A percentile compares a stretch with the other conserved stretches of the same genome.
Evolutionary conservation across 257 asterid genomes (phyloP).

Genomic region (Solanum chiquidenum): DNA sequence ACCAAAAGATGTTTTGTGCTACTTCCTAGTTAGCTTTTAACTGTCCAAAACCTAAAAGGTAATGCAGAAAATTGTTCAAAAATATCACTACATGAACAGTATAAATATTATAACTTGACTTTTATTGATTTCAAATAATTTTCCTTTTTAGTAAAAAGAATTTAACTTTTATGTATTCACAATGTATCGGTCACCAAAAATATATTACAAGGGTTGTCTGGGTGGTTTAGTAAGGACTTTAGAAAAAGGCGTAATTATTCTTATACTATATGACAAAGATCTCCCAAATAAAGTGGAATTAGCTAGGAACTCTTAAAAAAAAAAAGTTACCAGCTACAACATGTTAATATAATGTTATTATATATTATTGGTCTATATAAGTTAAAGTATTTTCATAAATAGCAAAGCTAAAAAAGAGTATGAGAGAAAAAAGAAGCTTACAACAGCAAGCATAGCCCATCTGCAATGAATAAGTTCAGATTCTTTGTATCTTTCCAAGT

Average conservation of each 20-base stretch:
- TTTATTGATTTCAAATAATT: neutral
- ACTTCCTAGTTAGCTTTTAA: neutral
- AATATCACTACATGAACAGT: neutral
- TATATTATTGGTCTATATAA: neutral
- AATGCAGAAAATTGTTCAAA: neutral
- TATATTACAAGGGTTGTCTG: neutral
- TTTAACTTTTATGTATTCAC: neutral
- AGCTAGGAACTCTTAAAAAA: neutral
- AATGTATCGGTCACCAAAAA: neutral
- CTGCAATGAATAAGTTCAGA: conserved; percentile 90
- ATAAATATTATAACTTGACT: neutral
- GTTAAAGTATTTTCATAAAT: neutral
- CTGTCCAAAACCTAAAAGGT: neutral
- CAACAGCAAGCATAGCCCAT: conserved; percentile 98
- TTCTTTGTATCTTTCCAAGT: conserved; percentile 85
- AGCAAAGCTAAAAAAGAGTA: neutral
- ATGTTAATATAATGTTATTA: neutral
- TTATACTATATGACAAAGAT: too few relatives aligned
- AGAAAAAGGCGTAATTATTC: too few relatives aligned
- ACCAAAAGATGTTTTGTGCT: neutral
- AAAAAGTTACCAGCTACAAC: neutral
- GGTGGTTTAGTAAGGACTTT: too few relatives aligned
- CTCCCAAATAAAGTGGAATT: neutral
- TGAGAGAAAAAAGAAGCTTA: conserved; percentile 16
- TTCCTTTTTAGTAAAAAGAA: neutral